These are phyloP conservation scores for Saccharomycopsis sp. DNA, from an alignment of 805 yeast species.

Conservation along the genomic window DNA sequence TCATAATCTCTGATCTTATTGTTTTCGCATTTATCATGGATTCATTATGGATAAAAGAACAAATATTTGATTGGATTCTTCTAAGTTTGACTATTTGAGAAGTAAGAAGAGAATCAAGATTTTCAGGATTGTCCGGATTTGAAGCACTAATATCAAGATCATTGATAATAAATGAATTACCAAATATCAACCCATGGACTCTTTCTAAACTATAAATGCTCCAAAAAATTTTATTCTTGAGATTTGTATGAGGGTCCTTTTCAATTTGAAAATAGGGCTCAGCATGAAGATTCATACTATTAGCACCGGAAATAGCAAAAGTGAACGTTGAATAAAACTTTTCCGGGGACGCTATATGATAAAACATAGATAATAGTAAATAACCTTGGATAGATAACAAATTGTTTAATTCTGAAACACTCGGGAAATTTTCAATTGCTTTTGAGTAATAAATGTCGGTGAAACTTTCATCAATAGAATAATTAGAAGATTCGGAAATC, in stretches of 20 bases:
- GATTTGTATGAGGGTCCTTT: not conserved
- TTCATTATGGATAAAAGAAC: slow-evolving; percentile 25
- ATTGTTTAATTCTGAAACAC: slow-evolving; percentile 21
- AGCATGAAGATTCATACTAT: slow-evolving; percentile 26
- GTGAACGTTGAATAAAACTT: slow-evolving; percentile 26
- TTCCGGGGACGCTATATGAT: too few relatives aligned
- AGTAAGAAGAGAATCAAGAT: slow-evolving; percentile 21
- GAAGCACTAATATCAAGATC: slow-evolving; percentile 28
- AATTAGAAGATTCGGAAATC: slow-evolving; percentile 4
- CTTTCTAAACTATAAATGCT: slow-evolving; percentile 29
- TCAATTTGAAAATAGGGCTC: slow-evolving; percentile 23
- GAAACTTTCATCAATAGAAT: slow-evolving; percentile 10
- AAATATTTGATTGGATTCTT: slow-evolving; percentile 26
- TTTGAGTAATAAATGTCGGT: slow-evolving; percentile 24
- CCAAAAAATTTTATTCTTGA: slow-evolving; percentile 24
- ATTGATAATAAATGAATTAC: slow-evolving; percentile 29
- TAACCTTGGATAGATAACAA: slow-evolving; percentile 26
- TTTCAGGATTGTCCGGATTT: slow-evolving; percentile 20
- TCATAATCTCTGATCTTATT: slow-evolving; percentile 24
- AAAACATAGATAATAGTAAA: slow-evolving; percentile 24
- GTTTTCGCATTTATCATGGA: slow-evolving; percentile 21
- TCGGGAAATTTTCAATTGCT: slow-evolving; percentile 23
- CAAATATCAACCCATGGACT: slow-evolving; percentile 26
- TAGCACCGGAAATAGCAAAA: slow-evolving; percentile 25
- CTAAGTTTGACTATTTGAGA: slow-evolving; percentile 26